Evolutionary conservation across 495 filamentous ascomycete species (phyloP).

Genomic region (Hypoxylon lienhwacheense): DNA sequence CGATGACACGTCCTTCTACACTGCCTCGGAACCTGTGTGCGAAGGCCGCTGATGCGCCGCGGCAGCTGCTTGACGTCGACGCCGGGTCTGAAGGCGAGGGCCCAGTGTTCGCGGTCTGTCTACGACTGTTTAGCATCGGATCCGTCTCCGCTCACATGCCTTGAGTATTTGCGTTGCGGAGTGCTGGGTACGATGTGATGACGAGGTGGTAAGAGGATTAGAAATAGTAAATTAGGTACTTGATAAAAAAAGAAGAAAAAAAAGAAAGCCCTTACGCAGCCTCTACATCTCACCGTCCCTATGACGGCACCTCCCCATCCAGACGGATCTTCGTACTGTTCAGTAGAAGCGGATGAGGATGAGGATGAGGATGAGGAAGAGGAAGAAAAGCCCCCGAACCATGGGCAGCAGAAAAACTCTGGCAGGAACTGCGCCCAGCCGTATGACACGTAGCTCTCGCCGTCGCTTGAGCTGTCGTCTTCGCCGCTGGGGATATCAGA

Average conservation of each 20-base stretch:
- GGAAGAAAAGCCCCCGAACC: background rate
- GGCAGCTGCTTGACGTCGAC: slow-evolving; percentile 21
- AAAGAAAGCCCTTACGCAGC: slow-evolving; percentile 21
- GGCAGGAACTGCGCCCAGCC: slow-evolving; percentile 6
- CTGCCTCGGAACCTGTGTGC: slow-evolving; percentile 12
- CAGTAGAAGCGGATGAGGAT: too few relatives aligned
- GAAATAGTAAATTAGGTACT: background rate
- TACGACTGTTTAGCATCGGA: background rate
- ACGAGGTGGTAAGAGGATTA: background rate
- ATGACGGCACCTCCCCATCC: slow-evolving; percentile 13
- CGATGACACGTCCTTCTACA: slow-evolving; percentile 4
- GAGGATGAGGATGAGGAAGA: too few relatives aligned
- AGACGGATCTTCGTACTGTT: background rate
- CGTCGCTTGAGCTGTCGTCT: background rate
- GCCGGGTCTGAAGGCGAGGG: slow-evolving; percentile 17
- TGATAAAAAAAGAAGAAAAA: background rate
- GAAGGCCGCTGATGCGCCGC: slow-evolving; percentile 14
- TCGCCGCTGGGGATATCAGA: background rate
- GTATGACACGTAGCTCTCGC: slow-evolving; percentile 1
- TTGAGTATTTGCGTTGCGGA: too few relatives aligned
- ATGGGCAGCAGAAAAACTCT: slow-evolving; percentile 3
- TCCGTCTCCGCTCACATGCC: too few relatives aligned
- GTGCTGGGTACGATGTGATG: background rate
- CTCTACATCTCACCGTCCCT: slow-evolving; percentile 19
- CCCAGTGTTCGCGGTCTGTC: slow-evolving; percentile 20